phyloP scores from a whole-genome alignment of 208 protist genomes.

The Crithidia expoeki region DNA sequence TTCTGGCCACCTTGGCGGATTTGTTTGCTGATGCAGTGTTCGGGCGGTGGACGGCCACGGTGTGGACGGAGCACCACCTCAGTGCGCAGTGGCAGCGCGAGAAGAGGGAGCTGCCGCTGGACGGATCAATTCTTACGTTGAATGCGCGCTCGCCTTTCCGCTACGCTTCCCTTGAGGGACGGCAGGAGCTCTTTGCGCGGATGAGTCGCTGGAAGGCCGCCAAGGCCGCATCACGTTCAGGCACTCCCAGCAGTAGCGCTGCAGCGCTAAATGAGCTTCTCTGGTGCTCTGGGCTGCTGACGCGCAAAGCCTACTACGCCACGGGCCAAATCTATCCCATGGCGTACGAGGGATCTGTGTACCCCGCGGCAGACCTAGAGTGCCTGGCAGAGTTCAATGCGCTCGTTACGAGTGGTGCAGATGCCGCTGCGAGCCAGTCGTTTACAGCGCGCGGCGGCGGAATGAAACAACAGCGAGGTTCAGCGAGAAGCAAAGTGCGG shows the following conservation, averaged over 20 bases:
- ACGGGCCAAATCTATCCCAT: slow-evolving; percentile 16
- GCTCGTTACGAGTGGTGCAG: background rate
- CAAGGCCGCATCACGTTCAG: background rate
- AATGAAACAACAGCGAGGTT: background rate
- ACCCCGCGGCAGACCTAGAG: slow-evolving; percentile 56
- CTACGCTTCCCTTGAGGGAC: slow-evolving; percentile 48
- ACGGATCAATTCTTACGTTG: slow-evolving; percentile 41
- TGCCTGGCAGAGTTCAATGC: slow-evolving; percentile 45
- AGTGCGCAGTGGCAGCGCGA: slow-evolving; percentile 75
- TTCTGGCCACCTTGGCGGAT: slow-evolving; percentile 38
- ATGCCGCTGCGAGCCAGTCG: too few species aligned
- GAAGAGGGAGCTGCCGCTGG: slow-evolving; percentile 28
- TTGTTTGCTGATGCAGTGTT: slow-evolving; percentile 59
- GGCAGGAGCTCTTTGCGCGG: slow-evolving; percentile 67
- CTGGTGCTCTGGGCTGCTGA: slow-evolving; percentile 29
- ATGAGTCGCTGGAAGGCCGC: slow-evolving; percentile 49
- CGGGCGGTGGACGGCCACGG: slow-evolving; percentile 18
- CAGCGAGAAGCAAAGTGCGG: background rate
- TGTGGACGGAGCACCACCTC: slow-evolving; percentile 74
- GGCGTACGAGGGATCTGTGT: slow-evolving; percentile 60
- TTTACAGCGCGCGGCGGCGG: background rate
- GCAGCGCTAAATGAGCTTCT: slow-evolving; percentile 25
- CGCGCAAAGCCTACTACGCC: slow-evolving; percentile 9
- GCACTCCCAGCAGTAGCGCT: background rate
- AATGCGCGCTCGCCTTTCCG: slow-evolving; percentile 48